phyloP scores from a whole-genome alignment of 192 early-diverging fungal genomes.

The Spizellomyces sp. region DNA sequence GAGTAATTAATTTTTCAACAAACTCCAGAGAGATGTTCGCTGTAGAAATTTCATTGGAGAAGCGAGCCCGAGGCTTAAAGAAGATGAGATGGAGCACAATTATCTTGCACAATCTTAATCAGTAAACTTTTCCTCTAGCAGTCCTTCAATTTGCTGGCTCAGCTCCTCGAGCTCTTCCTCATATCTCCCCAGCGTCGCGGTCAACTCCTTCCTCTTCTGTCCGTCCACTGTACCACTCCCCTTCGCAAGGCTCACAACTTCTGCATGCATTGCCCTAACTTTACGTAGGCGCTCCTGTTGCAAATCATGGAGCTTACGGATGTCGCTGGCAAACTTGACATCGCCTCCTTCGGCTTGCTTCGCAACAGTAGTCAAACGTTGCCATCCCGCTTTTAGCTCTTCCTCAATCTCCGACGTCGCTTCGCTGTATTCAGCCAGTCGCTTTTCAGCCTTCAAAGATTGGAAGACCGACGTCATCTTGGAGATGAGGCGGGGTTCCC shows the following conservation, averaged over 20 bases:
- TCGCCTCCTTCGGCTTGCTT: slow-evolving; percentile 9
- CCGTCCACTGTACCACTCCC: slow-evolving; percentile 13
- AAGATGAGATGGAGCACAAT: no score
- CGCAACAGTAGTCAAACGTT: slow-evolving; percentile 3
- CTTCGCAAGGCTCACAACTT: slow-evolving; percentile 11
- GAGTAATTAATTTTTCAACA: no score
- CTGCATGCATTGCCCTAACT: slow-evolving; percentile 20
- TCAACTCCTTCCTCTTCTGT: slow-evolving; percentile 5
- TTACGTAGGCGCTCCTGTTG: slow-evolving; percentile 19
- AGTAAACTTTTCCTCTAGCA: slow-evolving; percentile 3
- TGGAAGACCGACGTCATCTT: slow-evolving; percentile 26
- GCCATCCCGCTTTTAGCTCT: slow-evolving; percentile 8
- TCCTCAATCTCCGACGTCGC: not conserved
- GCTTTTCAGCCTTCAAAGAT: slow-evolving; percentile 14
- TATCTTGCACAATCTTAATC: not conserved
- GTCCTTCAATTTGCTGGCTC: slow-evolving; percentile 31
- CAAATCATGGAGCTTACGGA: slow-evolving; percentile 9
- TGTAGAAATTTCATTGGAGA: no score
- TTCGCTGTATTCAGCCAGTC: slow-evolving; percentile 15
- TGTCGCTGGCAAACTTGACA: not conserved
- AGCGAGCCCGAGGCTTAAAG: no score
- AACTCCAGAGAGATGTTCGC: no score
- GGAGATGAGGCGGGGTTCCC: slow-evolving; percentile 11
- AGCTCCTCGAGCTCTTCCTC: slow-evolving; percentile 29
- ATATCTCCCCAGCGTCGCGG: not conserved